phyloP scores from a whole-genome alignment of 148 eudicot species.

The Drosera capensis region DNA sequence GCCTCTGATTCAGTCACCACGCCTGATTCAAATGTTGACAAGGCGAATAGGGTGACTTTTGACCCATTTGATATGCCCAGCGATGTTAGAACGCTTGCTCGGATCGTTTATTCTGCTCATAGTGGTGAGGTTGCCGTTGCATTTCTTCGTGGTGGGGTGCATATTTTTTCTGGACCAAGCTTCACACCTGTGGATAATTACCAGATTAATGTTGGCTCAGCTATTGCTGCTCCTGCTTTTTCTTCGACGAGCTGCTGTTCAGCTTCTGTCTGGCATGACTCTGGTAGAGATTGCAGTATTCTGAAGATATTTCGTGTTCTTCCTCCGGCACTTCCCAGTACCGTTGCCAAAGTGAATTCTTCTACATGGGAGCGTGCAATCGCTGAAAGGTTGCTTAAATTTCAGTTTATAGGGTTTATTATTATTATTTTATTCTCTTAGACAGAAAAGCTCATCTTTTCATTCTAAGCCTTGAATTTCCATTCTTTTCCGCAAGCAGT shows the following conservation, averaged over 20 bases:
- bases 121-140: conserved; percentile 98
- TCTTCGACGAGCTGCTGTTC: conserved; percentile 98
- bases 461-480: no score
- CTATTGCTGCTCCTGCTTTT: conserved; percentile 95
- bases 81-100: conserved; percentile 93
- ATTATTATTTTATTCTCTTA: neutral
- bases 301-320: conserved; percentile 87
- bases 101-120: conserved; percentile 86
- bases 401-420: neutral
- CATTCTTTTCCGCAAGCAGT: neutral
- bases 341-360: conserved; percentile 64
- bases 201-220: conserved; percentile 79
- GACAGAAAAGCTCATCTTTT: neutral
- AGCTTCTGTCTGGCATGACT: conserved; percentile 93
- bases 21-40: conserved; percentile 38
- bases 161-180: conserved; percentile 74
- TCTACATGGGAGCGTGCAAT: conserved; percentile 96
- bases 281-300: conserved; percentile 57
- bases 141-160: conserved; percentile 83
- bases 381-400: conserved; percentile 64
- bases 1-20: conserved; percentile 20
- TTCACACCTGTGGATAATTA: conserved; percentile 77
- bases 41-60: conserved; percentile 57
- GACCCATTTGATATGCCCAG: conserved; percentile 98
- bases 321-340: conserved; percentile 70